Evolutionary conservation across 2,329 filamentous ascomycete species (phyloP), one percentile per base, ranked within the genome.

Genomic region (Juglanconis oblonga): DNA sequence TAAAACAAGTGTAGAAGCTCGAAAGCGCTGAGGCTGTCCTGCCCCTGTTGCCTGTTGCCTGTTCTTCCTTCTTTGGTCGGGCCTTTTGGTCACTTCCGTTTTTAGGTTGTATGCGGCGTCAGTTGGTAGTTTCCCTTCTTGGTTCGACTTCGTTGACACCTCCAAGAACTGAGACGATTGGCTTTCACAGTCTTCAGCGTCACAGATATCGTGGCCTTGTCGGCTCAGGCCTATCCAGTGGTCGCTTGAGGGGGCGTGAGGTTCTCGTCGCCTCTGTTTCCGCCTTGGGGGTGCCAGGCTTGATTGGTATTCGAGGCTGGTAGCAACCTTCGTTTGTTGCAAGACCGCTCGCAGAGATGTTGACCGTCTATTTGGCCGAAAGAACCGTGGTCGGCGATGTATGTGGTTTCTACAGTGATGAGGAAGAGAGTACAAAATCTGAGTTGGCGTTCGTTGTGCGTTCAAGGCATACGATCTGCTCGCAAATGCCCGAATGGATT

Each of bases 361-460:
- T n/a, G 11, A 8, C 17, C 29, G 36, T 32, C 31, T 53, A 33
- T 14, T 11, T 5, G 40, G 42, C 4, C 4, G n/a, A 47, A 31
- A 32, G 17, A 14, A 14, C 17, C 45, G 44, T 55, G 35, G 13
- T 55, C 36, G 51, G 8, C 24, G 33, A 33, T 44, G 11, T 51
- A 33, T 13, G 17, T 29, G n/a, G 24, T 32, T 24, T 14, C 13
- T 6, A 42, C 3, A 14, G 7, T 45, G 45, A 40, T 38, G 31
- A 38, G 29, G 36, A 45, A 33, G 36, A 58, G 47, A 8, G 54
- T 45, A 61, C 51, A 61, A 63, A 51, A 61, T 52, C 53, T 47
- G 38, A 14, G 35, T 24, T 48, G 61, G 35, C 45, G 32, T 44
- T 55, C 29, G 45, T 17, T n/a, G n/a, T 24, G 2, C 24, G 14